A percentile compares a stretch with the other conserved stretches of the same genome.
Evolutionary conservation across 768 basidiomycete genomes (phyloP).

Genomic region (Psilocybe azurescens): DNA sequence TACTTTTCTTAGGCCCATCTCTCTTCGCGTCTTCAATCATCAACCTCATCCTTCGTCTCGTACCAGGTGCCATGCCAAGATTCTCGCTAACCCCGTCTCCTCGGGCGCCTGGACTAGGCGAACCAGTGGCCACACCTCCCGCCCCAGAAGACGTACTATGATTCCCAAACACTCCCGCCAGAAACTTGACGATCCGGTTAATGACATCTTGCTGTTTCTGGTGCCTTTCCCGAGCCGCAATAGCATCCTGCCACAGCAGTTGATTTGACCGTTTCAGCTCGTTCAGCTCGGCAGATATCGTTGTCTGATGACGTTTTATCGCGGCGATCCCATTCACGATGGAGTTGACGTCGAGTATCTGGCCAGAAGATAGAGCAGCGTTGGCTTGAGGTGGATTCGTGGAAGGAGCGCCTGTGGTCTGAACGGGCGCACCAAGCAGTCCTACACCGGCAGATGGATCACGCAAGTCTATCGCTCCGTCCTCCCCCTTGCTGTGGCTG

Average conservation of each 20-base stretch:
- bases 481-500: conserved; percentile 46
- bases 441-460: conserved; percentile 24
- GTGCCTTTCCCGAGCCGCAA: conserved; percentile 77
- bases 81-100: conserved; percentile 2
- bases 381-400: conserved; percentile 15
- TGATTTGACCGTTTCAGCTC: conserved; percentile 89
- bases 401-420: background rate
- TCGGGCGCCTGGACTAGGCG: conserved; percentile 1
- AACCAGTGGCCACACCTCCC: conserved; percentile 28
- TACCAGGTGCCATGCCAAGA: conserved; percentile 8
- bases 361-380: conserved; percentile 43
- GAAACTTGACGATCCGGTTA: conserved; percentile 92
- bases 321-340: conserved; percentile 83
- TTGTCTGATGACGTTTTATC: conserved; percentile 90
- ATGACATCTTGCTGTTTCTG: conserved; percentile 97
- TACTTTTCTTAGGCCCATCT: conserved; percentile 39
- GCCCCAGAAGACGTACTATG: conserved; percentile 45
- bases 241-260: conserved; percentile 90
- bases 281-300: conserved; percentile 89
- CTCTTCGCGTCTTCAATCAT: conserved; percentile 68
- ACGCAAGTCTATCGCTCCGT: conserved; percentile 39
- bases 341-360: conserved; percentile 76
- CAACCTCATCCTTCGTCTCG: conserved; percentile 43
- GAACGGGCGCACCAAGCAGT: conserved; percentile 11
- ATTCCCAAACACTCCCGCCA: conserved; percentile 88